Evolutionary conservation across 1,139 yeast species (phyloP).

Genomic region (Geotrichum restrictum): DNA sequence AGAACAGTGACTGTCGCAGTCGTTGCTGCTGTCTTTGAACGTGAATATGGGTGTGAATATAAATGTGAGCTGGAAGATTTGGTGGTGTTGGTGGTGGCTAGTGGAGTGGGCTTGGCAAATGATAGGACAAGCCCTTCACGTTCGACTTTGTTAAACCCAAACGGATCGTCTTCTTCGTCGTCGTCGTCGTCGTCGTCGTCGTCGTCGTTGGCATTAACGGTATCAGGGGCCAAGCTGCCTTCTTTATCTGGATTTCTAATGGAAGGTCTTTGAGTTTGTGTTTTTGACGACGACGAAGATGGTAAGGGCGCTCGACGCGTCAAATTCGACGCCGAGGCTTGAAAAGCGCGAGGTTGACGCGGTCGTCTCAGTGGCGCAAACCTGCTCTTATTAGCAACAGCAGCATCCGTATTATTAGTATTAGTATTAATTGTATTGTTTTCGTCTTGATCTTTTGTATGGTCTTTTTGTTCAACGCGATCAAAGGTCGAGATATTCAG

Average conservation of each 20-base stretch:
- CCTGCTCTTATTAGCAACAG: not conserved
- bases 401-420: not conserved
- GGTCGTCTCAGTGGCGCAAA: not conserved
- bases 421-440: no score
- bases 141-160: slow-evolving; percentile 10
- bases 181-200: not conserved
- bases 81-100: not conserved
- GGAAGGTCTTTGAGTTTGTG: no score
- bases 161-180: slow-evolving; percentile 9
- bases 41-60: not conserved
- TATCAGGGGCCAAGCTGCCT: not conserved
- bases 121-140: not conserved
- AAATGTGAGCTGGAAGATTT: not conserved
- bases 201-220: not conserved
- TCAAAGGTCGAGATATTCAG: no score
- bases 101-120: not conserved
- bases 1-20: no score
- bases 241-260: no score
- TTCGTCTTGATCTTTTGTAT: not conserved
- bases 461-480: no score
- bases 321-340: not conserved
- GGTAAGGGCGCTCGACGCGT: not conserved
- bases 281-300: no score
- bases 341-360: not conserved
- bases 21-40: no score